Percentiles rank a stretch among this genome's conserved stretches.
Evolutionary conservation across 371 early-diverging fungal genomes (phyloP).

Genomic region (Mortierella polycephala): DNA sequence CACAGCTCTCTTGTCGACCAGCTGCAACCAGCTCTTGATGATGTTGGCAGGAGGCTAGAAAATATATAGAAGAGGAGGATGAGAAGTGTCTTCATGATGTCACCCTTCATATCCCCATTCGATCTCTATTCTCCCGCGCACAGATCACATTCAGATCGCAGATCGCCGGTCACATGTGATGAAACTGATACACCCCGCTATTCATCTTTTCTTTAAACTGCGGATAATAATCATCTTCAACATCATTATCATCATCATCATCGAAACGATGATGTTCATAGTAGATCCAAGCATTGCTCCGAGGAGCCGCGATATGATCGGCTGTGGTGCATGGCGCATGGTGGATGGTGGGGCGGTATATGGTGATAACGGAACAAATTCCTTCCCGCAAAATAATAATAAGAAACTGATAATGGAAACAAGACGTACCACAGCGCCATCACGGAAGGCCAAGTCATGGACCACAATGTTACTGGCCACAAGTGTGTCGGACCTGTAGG

Average conservation of each 20-base stretch:
- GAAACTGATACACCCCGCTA: too few species aligned
- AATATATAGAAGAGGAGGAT: constrained; percentile 2
- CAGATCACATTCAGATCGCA: constrained; percentile 8
- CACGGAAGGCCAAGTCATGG: constrained; percentile 81
- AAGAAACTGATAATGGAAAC: not conserved
- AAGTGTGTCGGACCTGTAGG: constrained; percentile 75
- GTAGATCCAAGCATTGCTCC: too few species aligned
- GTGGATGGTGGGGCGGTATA: too few species aligned
- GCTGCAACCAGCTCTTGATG: constrained; percentile 77
- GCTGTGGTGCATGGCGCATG: too few species aligned
- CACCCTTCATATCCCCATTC: too few species aligned
- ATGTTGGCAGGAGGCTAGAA: constrained; percentile 72
- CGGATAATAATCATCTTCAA: too few species aligned
- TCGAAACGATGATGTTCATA: too few species aligned
- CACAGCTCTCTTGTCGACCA: constrained; percentile 66
- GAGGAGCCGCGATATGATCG: too few species aligned
- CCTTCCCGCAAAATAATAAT: not conserved
- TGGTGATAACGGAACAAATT: not conserved
- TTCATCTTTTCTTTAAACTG: too few species aligned
- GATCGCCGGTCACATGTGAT: not conserved
- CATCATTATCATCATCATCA: too few species aligned
- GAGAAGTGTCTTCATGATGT: not conserved
- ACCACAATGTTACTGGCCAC: constrained; percentile 77
- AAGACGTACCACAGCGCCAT: constrained; percentile 75
- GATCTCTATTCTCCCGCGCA: constrained; percentile 12